Evolutionary conservation across 768 basidiomycete genomes (phyloP), one percentile per base, ranked within the genome.

Genomic region (Paxillus involutus): DNA sequence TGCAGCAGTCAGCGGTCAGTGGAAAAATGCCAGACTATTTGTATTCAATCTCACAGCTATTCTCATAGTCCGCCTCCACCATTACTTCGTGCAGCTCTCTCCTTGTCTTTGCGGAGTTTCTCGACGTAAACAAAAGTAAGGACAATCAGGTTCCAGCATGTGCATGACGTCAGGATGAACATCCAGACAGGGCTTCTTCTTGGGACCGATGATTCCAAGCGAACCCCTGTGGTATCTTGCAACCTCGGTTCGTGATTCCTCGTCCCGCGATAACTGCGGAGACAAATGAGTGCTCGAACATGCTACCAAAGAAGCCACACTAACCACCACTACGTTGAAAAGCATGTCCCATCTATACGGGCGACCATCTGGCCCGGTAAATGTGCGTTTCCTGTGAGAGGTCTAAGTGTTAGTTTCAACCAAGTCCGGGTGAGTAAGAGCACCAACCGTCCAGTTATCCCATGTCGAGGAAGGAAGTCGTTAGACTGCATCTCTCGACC

Each of bases 281-380:
- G 49, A 30, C 33, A 3, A 49, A 1, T 60, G 13, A 9, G 26
- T 32, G 41, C 12, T 24, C 7, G 32, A 24, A 40, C 8, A 29
- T 17, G n/a, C 40, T 26, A n/a, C n/a, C 19, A 29, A 32, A 32
- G 11, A 29, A 1, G 29, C n/a, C 4, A 8, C 26, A 64, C 67
- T 39, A 39, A 68, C 61, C 44, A 59, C 59, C 6, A 60, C 57
- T 0, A 47, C 19, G 0, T 44, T 16, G 2, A 47, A 36, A 0
- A 48, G 52, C 54, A 73, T 60, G 12, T 63, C 59, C 74, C 73
- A 76, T 16, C 66, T 64, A 29, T 74, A 75, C n/a, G 64, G 55
- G 13, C 47, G 54, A 7, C 69, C 69, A 47, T 75, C 71, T 6
- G 62, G 70, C 0, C 70, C 74, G 1, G 49, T 66, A 43, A 75